Conservation (phyloP, 2,329 filamentous ascomycete species). For the Keithomyces neogunnii region DNA sequence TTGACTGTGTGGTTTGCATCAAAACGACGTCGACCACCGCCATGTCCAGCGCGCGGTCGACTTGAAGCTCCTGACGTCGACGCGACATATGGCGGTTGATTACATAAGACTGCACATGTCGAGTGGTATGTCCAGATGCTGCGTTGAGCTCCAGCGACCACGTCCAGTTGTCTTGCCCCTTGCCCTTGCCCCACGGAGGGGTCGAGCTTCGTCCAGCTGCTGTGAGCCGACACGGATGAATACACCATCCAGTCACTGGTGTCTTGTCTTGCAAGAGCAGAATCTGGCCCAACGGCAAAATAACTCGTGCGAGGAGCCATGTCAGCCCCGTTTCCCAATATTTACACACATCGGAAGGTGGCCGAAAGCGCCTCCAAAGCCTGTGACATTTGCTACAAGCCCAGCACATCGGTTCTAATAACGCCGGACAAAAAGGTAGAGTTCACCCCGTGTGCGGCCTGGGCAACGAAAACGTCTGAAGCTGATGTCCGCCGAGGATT, state of each 20-base stretch:
- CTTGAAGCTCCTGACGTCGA: constrained; percentile 4
- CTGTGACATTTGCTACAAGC: constrained; percentile 89
- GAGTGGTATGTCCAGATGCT: too few species aligned
- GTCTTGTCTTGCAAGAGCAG: neutral
- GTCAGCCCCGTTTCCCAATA: constrained; percentile 52
- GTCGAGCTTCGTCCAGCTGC: neutral
- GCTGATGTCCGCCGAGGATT: constrained; percentile 43
- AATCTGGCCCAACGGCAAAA: neutral
- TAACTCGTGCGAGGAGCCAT: constrained; percentile 3
- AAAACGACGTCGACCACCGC: neutral
- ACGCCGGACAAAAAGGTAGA: constrained; percentile 80
- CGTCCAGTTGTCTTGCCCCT: too few species aligned
- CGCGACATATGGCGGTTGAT: constrained; percentile 1
- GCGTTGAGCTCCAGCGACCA: too few species aligned
- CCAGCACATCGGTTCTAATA: constrained; percentile 77
- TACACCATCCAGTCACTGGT: neutral
- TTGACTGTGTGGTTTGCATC: neutral
- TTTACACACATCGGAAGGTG: constrained; percentile 79
- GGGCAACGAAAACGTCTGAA: too few species aligned
- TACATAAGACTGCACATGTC: constrained; percentile 3
- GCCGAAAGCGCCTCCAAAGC: constrained; percentile 75
- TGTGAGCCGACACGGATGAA: too few species aligned
- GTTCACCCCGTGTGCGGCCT: neutral
- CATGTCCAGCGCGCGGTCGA: neutral
- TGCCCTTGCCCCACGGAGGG: neutral